Conservation (phyloP, 106 monocot species). For the Platanthera guangdongensis region DNA sequence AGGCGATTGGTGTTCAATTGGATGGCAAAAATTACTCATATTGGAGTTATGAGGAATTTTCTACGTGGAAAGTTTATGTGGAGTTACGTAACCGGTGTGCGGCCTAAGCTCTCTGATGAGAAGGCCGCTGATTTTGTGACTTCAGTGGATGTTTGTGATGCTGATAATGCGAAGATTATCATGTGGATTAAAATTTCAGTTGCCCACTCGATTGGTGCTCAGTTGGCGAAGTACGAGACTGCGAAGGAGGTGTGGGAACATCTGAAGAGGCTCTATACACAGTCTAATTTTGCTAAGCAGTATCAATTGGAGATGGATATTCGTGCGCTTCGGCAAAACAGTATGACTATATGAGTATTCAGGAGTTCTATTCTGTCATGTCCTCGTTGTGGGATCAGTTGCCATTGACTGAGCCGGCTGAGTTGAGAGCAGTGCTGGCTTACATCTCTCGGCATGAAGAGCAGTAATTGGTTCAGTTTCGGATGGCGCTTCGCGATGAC, state of each 20-base stretch:
- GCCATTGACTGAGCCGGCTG: not conserved
- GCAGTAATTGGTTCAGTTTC: not conserved
- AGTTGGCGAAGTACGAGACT: not conserved
- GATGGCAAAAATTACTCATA: no score
- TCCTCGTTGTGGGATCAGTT: not conserved
- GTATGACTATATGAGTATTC: not conserved
- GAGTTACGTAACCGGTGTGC: no score
- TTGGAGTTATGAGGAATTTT: no score
- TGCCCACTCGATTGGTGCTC: not conserved
- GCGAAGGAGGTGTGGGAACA: not conserved
- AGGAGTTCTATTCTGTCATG: not conserved
- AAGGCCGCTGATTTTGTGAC: no score
- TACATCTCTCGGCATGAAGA: not conserved
- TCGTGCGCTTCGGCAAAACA: not conserved
- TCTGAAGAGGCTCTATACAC: not conserved
- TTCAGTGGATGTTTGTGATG: no score
- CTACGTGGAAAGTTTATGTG: no score
- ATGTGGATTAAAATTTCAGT: not conserved
- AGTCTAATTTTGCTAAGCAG: not conserved
- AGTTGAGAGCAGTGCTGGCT: not conserved
- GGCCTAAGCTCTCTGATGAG: no score
- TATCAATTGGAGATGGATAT: not conserved
- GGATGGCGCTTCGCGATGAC: not conserved
- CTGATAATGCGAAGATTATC: no score
- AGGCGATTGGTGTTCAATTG: no score